A percentile compares a stretch with the other conserved stretches of the same genome.
These are phyloP conservation scores for Pleurotus tuber-regium DNA, from an alignment of 768 basidiomycete species.

Conservation along the genomic window DNA sequence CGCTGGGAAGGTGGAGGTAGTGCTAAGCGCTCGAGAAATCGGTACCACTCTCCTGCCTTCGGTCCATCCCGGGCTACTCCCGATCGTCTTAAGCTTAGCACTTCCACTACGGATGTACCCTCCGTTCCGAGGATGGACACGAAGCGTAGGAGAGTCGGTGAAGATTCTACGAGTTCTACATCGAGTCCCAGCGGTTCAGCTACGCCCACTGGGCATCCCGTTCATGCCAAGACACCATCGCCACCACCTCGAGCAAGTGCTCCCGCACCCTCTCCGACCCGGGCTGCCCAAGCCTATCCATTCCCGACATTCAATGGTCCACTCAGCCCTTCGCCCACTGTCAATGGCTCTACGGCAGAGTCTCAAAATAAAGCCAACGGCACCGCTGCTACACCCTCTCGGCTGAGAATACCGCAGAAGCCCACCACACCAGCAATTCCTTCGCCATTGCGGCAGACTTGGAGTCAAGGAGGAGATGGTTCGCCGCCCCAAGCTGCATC, in stretches of 20 bases:
- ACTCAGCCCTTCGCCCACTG: constrained; percentile 24
- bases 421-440: constrained; percentile 61
- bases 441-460: constrained; percentile 74
- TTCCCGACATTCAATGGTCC: constrained; percentile 33
- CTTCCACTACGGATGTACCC: not conserved
- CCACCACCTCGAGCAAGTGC: constrained; percentile 29
- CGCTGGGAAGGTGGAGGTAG: constrained; percentile 78
- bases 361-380: constrained; percentile 16
- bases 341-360: constrained; percentile 22
- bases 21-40: constrained; percentile 53
- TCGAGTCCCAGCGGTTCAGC: constrained; percentile 25
- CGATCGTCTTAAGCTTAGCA: constrained; percentile 31
- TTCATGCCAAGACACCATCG: constrained; percentile 17
- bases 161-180: constrained; percentile 32
- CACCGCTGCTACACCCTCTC: constrained; percentile 13
- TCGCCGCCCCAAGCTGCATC: constrained; percentile 33
- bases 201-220: constrained; percentile 18
- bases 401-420: constrained; percentile 33
- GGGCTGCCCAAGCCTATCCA: constrained; percentile 27
- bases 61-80: constrained; percentile 49
- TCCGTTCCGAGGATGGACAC: constrained; percentile 37
- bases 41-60: constrained; percentile 74
- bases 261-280: constrained; percentile 31
- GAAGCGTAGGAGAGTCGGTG: constrained; percentile 62
- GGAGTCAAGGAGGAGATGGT: constrained; percentile 43